phyloP scores from a whole-genome alignment of 139 green algal species.

The Auxenochlorella pyrenoidosa region DNA sequence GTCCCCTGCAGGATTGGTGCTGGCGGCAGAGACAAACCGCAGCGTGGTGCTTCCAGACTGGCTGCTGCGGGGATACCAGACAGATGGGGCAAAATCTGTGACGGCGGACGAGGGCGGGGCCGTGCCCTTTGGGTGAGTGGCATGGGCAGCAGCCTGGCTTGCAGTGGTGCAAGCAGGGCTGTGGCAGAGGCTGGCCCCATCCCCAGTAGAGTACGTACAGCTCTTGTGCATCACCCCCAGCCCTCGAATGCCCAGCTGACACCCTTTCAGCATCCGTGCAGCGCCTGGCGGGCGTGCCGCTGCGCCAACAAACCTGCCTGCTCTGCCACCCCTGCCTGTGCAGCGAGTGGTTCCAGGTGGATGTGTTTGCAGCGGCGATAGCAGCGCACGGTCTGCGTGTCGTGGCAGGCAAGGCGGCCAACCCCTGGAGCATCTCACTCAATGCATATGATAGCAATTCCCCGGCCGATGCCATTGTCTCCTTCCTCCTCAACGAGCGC shows the following conservation, averaged over 20 bases:
- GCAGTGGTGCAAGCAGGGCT: no score
- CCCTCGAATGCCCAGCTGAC: background rate
- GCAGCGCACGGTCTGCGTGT: conserved; percentile 5
- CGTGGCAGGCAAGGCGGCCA: background rate
- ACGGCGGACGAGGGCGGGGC: background rate
- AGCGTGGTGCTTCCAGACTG: conserved; percentile 27
- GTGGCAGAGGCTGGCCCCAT: no score
- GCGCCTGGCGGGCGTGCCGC: no score
- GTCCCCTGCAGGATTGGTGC: background rate
- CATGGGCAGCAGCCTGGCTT: no score
- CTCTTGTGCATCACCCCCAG: background rate
- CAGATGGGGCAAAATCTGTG: background rate
- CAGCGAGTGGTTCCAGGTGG: conserved; percentile 19
- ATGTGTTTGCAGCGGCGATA: background rate
- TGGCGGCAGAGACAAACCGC: conserved; percentile 26
- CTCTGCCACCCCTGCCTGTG: background rate
- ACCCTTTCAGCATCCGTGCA: background rate
- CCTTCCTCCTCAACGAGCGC: background rate
- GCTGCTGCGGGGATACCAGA: conserved; percentile 11
- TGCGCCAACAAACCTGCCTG: no score
- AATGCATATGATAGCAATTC: conserved; percentile 18
- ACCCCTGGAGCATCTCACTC: background rate
- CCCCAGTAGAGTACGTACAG: no score
- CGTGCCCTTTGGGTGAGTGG: conserved; percentile 4
- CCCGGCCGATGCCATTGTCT: background rate